These are phyloP conservation scores for Amyloporia xantha DNA, from an alignment of 768 basidiomycete species.

Conservation along the genomic window DNA sequence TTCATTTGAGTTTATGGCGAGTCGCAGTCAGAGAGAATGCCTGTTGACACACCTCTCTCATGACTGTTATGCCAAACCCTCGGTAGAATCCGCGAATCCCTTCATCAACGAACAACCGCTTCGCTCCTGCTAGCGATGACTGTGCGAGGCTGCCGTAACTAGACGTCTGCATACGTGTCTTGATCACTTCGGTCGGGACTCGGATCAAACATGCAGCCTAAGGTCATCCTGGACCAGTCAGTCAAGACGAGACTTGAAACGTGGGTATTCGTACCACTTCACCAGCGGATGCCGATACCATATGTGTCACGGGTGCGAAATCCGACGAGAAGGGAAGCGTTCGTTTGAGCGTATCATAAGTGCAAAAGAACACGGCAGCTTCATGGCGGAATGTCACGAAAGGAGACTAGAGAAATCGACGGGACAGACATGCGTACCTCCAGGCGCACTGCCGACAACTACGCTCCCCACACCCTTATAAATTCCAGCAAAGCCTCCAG, in stretches of 20 bases:
- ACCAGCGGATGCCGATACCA: constrained; percentile 43
- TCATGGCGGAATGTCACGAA: no score
- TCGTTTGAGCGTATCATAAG: constrained; percentile 85
- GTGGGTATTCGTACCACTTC: constrained; percentile 40
- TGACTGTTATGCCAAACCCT: constrained; percentile 78
- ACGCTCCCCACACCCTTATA: constrained; percentile 95
- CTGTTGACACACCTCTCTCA: constrained; percentile 45
- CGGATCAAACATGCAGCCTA: constrained; percentile 88
- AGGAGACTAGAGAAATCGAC: not conserved
- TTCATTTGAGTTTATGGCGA: not conserved
- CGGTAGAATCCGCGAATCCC: constrained; percentile 81
- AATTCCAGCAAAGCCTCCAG: constrained; percentile 85
- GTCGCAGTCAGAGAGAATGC: not conserved
- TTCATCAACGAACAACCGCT: constrained; percentile 47
- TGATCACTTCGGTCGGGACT: constrained; percentile 95
- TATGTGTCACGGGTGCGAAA: constrained; percentile 60
- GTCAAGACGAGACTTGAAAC: not conserved
- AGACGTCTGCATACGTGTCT: constrained; percentile 86
- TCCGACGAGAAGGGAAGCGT: constrained; percentile 54
- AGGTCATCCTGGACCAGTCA: constrained; percentile 6
- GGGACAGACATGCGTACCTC: constrained; percentile 47
- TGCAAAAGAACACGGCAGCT: constrained; percentile 96
- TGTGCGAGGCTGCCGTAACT: constrained; percentile 51
- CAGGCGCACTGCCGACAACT: constrained; percentile 90
- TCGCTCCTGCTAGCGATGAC: constrained; percentile 58